Evolutionary conservation across 164 flowering plant genomes (phyloP).

Genomic region (Chimonanthus praecox): DNA sequence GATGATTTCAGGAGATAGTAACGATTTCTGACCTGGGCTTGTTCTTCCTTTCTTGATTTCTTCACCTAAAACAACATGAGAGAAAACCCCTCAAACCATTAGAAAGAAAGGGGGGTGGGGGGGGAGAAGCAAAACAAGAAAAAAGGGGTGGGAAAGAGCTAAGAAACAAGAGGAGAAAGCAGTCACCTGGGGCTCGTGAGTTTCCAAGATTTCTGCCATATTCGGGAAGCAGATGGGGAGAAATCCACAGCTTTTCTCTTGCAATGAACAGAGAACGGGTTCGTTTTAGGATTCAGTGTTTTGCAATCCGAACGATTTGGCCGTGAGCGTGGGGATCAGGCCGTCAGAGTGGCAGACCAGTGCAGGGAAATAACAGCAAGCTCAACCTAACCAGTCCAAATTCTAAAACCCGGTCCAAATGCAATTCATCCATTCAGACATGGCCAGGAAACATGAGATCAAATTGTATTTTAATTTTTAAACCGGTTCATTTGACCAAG

Average conservation of each 20-base stretch:
- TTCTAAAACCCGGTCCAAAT: too few species aligned
- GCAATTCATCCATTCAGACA: too few species aligned
- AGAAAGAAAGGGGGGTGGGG: neutral
- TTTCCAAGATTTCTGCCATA: neutral
- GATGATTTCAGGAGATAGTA: neutral
- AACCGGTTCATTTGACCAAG: too few species aligned
- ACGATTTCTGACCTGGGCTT: neutral
- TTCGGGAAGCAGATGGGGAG: neutral
- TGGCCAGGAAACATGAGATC: too few species aligned
- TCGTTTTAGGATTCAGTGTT: too few species aligned
- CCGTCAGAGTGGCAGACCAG: too few species aligned
- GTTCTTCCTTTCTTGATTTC: neutral
- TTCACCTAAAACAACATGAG: neutral
- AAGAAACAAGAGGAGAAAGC: neutral
- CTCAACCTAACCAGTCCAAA: too few species aligned
- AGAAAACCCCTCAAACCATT: neutral
- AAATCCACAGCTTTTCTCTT: neutral
- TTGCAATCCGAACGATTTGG: too few species aligned
- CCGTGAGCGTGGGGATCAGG: too few species aligned
- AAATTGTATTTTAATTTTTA: too few species aligned
- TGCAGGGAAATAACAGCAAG: too few species aligned
- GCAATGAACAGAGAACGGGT: neutral
- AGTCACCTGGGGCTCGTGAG: neutral
- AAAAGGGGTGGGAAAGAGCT: neutral
- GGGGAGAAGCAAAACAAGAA: too few species aligned